These are phyloP conservation scores for Suillus decipiens DNA, from an alignment of 768 basidiomycete species.

Conservation along the genomic window DNA sequence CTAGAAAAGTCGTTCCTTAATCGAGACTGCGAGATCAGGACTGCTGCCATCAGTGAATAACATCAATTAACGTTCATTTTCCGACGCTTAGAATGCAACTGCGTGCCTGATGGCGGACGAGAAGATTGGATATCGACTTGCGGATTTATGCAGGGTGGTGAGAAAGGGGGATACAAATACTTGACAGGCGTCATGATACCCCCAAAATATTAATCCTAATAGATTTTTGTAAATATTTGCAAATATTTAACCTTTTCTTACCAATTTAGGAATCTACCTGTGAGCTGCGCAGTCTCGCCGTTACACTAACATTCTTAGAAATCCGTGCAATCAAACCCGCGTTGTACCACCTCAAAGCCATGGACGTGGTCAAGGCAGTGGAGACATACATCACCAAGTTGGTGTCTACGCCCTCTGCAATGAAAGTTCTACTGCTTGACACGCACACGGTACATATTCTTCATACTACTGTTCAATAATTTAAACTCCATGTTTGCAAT, in stretches of 20 bases:
- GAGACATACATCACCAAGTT: constrained; percentile 92
- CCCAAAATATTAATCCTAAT: no score
- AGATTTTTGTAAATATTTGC: neutral
- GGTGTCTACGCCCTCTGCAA: constrained; percentile 79
- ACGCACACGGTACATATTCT: constrained; percentile 75
- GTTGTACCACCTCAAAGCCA: constrained; percentile 31
- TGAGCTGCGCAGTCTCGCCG: neutral
- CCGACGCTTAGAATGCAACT: constrained; percentile 1
- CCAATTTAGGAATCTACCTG: neutral
- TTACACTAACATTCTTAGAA: neutral
- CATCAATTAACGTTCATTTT: neutral
- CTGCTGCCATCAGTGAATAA: neutral
- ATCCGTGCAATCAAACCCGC: no score
- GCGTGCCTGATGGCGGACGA: constrained; percentile 1
- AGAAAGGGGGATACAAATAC: neutral
- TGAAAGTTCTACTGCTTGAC: constrained; percentile 96
- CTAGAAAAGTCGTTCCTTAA: no score
- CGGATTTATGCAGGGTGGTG: neutral
- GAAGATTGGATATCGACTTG: neutral
- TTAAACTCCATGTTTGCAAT: constrained; percentile 12
- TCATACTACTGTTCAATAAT: neutral
- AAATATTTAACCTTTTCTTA: neutral
- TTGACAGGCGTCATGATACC: no score
- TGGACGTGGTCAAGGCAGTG: constrained; percentile 96
- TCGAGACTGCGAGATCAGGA: neutral